These are phyloP conservation scores for Russula emetica DNA, from an alignment of 768 basidiomycete genomes.

Conservation along the genomic window DNA sequence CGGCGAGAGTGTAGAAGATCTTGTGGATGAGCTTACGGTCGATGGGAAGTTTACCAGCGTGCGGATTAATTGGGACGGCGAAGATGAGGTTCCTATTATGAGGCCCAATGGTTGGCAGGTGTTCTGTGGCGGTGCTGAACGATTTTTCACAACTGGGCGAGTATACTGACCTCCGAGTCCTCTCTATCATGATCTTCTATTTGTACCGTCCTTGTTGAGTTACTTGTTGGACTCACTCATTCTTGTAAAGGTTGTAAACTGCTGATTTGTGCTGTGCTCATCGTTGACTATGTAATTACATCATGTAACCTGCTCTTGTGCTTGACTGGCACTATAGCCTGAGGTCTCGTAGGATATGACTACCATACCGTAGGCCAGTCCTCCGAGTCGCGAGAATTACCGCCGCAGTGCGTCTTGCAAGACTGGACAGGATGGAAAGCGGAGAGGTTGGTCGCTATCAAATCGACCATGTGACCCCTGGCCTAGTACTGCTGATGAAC, in stretches of 20 bases:
- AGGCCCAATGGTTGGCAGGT: neutral
- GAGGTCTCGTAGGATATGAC: too few relatives aligned
- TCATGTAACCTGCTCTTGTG: too few relatives aligned
- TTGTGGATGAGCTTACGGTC: slow-evolving; percentile 1
- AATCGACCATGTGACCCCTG: too few relatives aligned
- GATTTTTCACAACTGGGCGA: slow-evolving; percentile 9
- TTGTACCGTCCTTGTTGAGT: neutral
- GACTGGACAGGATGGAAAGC: too few relatives aligned
- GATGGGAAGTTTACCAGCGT: neutral
- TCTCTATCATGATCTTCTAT: neutral
- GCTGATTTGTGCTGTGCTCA: neutral
- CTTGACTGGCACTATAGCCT: too few relatives aligned
- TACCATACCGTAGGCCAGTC: too few relatives aligned
- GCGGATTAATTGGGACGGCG: slow-evolving; percentile 13
- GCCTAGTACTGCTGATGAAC: too few relatives aligned
- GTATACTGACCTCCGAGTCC: neutral
- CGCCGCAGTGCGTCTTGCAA: too few relatives aligned
- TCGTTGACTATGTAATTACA: neutral
- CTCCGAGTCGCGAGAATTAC: too few relatives aligned
- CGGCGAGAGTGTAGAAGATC: neutral
- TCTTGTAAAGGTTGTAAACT: neutral
- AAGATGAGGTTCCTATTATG: slow-evolving; percentile 13
- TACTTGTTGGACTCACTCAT: neutral
- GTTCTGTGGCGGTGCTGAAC: neutral
- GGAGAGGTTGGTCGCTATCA: too few relatives aligned